Conservation (phyloP, 441 rosid genomes). For the Populus trichocarpa region DNA sequence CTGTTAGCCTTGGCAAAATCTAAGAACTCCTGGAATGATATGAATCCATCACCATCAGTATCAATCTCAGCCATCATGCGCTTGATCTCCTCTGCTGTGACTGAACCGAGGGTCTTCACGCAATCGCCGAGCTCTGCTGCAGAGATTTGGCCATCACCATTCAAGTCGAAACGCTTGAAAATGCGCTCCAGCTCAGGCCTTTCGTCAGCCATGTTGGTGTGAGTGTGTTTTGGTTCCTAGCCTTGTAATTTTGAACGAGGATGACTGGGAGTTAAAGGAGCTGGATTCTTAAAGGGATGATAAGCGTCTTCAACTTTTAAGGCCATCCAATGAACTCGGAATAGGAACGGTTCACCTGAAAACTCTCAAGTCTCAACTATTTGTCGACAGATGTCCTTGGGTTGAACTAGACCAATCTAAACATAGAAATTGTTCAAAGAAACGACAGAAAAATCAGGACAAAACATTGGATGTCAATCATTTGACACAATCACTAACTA, state of each 20-base stretch:
- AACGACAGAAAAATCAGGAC: neutral
- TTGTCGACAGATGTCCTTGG: neutral
- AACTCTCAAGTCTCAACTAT: conserved; percentile 23
- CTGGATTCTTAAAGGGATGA: conserved; percentile 21
- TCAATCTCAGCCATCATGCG: conserved; percentile 92
- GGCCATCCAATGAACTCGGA: conserved; percentile 23
- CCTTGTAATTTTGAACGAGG: neutral
- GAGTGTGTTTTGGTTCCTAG: neutral
- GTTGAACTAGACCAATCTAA: neutral
- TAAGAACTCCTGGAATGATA: conserved; percentile 59
- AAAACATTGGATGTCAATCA: neutral
- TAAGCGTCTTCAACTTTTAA: neutral
- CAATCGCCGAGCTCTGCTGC: conserved; percentile 71
- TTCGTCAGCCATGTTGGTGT: conserved; percentile 52
- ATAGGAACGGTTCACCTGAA: conserved; percentile 27
- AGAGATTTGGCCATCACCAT: conserved; percentile 75
- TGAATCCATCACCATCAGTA: conserved; percentile 77
- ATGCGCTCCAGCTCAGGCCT: conserved; percentile 55
- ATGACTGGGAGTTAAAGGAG: neutral
- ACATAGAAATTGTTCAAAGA: neutral
- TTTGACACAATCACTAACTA: neutral
- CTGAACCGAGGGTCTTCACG: conserved; percentile 56
- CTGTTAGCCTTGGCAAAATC: conserved; percentile 66
- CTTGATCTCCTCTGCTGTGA: conserved; percentile 49
- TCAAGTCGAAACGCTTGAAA: conserved; percentile 73